Percentiles rank a stretch among this genome's conserved stretches.
Evolutionary conservation across 1,284 basidiomycete genomes (phyloP).

Genomic region (Tilletia setariae): DNA sequence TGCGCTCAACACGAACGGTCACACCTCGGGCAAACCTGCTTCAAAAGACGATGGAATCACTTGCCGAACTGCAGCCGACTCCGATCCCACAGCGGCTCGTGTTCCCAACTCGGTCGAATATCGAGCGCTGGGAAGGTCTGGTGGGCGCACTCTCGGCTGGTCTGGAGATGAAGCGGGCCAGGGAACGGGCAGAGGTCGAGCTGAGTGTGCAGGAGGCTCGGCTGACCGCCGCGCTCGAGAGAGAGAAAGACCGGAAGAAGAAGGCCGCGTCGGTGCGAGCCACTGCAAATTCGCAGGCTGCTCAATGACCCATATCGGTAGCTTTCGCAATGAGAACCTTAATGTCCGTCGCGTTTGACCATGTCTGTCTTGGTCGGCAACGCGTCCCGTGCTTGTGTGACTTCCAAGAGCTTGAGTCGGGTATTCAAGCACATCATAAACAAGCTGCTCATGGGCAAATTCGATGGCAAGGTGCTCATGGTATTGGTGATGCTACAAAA

Average conservation of each 20-base stretch:
- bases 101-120: slow-evolving; percentile 49
- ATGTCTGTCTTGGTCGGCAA: too few relatives aligned
- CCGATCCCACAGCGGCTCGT: slow-evolving; percentile 39
- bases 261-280: not conserved
- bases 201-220: slow-evolving; percentile 21
- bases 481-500: slow-evolving; percentile 4
- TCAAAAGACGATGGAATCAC: slow-evolving; percentile 37
- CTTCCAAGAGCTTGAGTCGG: too few relatives aligned
- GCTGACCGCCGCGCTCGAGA: slow-evolving; percentile 1
- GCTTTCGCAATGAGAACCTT: too few relatives aligned
- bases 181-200: slow-evolving; percentile 46
- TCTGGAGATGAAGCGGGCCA: slow-evolving; percentile 50
- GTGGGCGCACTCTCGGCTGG: slow-evolving; percentile 50
- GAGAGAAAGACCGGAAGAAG: slow-evolving; percentile 16
- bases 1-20: slow-evolving; percentile 50
- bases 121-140: slow-evolving; percentile 53
- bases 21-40: slow-evolving; percentile 43
- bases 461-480: not conserved
- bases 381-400: too few relatives aligned
- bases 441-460: not conserved
- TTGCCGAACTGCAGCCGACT: slow-evolving; percentile 38
- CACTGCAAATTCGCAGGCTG: not conserved
- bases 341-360: too few relatives aligned
- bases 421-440: too few relatives aligned
- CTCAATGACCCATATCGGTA: too few relatives aligned